These are phyloP conservation scores for Ceratobasidium sp. DNA, from an alignment of 1,284 basidiomycete genomes.

Conservation along the genomic window DNA sequence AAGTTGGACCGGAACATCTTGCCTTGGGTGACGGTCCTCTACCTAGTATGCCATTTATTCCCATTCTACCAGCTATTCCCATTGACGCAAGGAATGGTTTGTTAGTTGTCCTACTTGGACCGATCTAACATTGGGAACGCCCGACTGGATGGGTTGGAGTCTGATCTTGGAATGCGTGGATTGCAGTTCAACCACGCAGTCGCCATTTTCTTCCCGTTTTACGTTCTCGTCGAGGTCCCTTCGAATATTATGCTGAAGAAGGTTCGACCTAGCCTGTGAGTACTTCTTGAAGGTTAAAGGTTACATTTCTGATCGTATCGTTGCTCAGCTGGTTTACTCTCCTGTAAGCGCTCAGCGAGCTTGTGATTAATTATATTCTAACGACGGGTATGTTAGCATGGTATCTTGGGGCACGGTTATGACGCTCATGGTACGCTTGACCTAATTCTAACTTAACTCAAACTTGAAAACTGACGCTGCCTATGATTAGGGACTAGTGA, in stretches of 20 bases:
- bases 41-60: constrained; percentile 67
- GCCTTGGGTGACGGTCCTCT: constrained; percentile 59
- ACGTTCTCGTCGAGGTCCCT: constrained; percentile 57
- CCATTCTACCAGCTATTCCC: background rate
- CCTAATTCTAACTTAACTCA: too few species aligned
- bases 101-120: constrained; percentile 59
- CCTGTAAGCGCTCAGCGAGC: background rate
- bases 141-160: constrained; percentile 46
- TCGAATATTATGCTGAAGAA: constrained; percentile 67
- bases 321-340: constrained; percentile 32
- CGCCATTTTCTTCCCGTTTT: constrained; percentile 72
- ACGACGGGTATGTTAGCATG: background rate
- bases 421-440: constrained; percentile 62
- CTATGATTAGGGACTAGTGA: constrained; percentile 48
- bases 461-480: too few species aligned
- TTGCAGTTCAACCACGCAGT: constrained; percentile 58
- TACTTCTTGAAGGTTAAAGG: constrained; percentile 43
- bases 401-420: constrained; percentile 57
- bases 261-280: constrained; percentile 68
- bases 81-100: background rate
- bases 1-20: constrained; percentile 43
- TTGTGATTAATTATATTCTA: background rate
- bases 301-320: constrained; percentile 51
- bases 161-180: constrained; percentile 45
- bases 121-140: constrained; percentile 80